Evolutionary conservation across 306 rosid species (phyloP).

Genomic region (Parietaria judaica): DNA sequence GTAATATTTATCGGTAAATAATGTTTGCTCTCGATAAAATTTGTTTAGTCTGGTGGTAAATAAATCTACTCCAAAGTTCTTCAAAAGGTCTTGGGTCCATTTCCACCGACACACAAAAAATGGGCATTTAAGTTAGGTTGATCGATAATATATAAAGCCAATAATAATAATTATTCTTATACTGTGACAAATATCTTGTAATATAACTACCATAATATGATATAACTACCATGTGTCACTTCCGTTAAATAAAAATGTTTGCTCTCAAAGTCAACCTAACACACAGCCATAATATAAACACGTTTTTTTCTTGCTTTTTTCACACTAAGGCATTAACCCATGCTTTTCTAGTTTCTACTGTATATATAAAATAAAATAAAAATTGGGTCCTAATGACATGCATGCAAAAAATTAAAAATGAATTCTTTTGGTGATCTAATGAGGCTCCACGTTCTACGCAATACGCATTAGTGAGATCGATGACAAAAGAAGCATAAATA

Average conservation of each 20-base stretch:
- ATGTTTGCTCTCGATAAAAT: no score
- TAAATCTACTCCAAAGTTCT: no score
- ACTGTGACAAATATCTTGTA: no score
- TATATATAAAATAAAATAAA: no score
- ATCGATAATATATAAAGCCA: no score
- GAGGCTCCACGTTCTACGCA: slow-evolving; percentile 29
- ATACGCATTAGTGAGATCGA: slow-evolving; percentile 21
- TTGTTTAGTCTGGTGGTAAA: no score
- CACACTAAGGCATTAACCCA: slow-evolving; percentile 9
- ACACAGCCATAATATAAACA: background rate
- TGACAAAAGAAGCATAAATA: background rate
- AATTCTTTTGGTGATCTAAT: slow-evolving; percentile 8
- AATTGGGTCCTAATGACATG: background rate
- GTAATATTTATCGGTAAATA: no score
- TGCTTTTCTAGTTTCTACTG: background rate
- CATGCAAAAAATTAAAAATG: slow-evolving; percentile 2
- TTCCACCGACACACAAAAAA: no score
- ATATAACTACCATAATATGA: background rate
- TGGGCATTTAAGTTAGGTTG: no score
- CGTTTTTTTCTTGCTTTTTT: slow-evolving; percentile 21
- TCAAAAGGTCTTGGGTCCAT: no score
- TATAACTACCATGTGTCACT: background rate
- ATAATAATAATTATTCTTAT: no score
- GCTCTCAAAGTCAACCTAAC: slow-evolving; percentile 1
- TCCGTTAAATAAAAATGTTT: background rate